These are phyloP conservation scores for Penicillium thymicola DNA, from an alignment of 2,329 filamentous ascomycete genomes.

Conservation along the genomic window DNA sequence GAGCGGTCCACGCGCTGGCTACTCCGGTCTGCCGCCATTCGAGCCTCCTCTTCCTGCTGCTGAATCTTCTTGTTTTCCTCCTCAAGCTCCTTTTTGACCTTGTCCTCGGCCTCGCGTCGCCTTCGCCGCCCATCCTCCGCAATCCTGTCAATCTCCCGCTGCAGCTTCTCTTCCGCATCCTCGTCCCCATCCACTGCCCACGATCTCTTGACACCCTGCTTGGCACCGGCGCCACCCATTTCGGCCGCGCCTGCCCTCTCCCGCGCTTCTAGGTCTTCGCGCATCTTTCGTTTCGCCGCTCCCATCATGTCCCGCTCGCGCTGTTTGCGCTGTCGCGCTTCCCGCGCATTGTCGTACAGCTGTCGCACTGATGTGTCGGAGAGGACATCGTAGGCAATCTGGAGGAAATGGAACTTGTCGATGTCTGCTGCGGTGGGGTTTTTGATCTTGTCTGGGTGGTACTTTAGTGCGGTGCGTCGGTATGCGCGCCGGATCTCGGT, in stretches of 20 bases:
- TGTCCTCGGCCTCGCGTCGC: conserved; percentile 49
- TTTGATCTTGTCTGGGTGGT: conserved; percentile 89
- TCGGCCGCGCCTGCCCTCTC: conserved; percentile 56
- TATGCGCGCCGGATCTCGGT: conserved; percentile 80
- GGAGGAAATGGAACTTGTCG: conserved; percentile 78
- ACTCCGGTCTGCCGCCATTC: conserved; percentile 35
- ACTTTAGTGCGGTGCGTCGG: conserved; percentile 79
- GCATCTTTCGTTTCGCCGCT: conserved; percentile 69
- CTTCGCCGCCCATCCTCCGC: conserved; percentile 53
- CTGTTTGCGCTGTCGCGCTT: conserved; percentile 66
- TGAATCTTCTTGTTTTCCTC: conserved; percentile 37
- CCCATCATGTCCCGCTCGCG: conserved; percentile 71
- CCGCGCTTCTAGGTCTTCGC: conserved; percentile 78
- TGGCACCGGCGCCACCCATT: conserved; percentile 33
- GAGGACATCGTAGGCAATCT: conserved; percentile 82
- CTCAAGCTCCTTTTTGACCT: conserved; percentile 45
- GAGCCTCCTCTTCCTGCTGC: conserved; percentile 46
- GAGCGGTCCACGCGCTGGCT: conserved; percentile 33
- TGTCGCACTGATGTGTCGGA: conserved; percentile 66
- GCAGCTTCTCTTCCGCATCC: conserved; percentile 50
- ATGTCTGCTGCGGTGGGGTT: conserved; percentile 64
- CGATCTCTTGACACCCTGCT: conserved; percentile 57
- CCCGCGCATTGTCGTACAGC: conserved; percentile 73
- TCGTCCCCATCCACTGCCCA: conserved; percentile 41
- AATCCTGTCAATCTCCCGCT: conserved; percentile 52